Evolutionary conservation across 768 basidiomycete species (phyloP), one percentile per base, ranked within the genome.

Genomic region (Calvatia gigantea): DNA sequence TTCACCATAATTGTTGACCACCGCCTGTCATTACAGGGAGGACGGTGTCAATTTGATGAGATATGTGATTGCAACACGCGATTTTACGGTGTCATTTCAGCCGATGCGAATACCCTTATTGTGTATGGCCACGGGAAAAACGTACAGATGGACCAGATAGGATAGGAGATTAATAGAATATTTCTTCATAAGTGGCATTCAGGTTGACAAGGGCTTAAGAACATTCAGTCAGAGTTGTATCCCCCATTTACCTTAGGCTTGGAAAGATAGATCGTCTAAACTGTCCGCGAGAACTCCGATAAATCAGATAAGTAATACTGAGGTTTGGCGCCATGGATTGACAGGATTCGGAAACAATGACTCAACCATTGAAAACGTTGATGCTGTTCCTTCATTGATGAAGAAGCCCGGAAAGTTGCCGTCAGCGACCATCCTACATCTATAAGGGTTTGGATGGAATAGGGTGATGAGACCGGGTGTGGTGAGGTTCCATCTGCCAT

Each of bases 181-280:
- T 42, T 21, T 42, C 41, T 23, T 42, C 41, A 12, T 41, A 42
- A 43, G 51, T 52, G 19, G 8, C 48, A 32, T 8, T 29, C 29
- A 44, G n/a, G 31, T 32, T 21, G 21, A 33, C 19, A 43, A n/a
- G 28, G 51, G 28, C 50, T 51, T 28, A 29, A 15, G n/a, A 52
- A 31, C 17, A 14, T 41, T 42, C 51, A 42, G 41, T 19, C 23
- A 42, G 25, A 23, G 41, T 11, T 17, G 41, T 23, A 38, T 21
- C 32, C 17, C 14, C n/a, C n/a, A 21, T 14, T 35, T 23, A 37
- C 33, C 15, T 42, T 23, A 4, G 15, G 15, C 17, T 12, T 15
- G 39, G 27, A 35, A 51, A 41, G 50, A 38, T 51, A 31, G 33
- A 50, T 50, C 35, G 50, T 25, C n/a, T 42, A 19, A 52, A 52